A percentile compares a stretch with the other conserved stretches of the same genome.
phyloP scores from a whole-genome alignment of 164 flowering plant species.

The Buxus sempervirens region DNA sequence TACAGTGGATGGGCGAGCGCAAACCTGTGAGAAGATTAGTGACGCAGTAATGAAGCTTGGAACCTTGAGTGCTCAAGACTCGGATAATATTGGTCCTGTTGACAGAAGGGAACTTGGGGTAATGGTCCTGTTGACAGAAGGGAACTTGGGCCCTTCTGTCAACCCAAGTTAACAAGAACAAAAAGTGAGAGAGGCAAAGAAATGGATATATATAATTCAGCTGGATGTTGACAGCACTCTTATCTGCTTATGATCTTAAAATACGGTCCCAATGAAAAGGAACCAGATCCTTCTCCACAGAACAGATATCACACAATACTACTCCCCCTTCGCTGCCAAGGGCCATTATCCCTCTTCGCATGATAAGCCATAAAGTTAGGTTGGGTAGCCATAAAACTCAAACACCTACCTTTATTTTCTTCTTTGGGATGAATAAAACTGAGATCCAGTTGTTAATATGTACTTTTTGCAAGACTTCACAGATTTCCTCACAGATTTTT shows the following conservation, averaged over 20 bases:
- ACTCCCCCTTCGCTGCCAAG: not conserved
- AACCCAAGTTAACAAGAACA: no score
- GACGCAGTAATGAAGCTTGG: no score
- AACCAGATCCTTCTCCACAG: conserved; percentile 7
- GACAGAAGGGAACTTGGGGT: no score
- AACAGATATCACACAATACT: conserved; percentile 4
- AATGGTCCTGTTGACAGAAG: no score
- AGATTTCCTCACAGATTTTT: not conserved
- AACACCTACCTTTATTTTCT: no score
- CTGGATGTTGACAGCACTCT: not conserved
- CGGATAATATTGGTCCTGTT: no score
- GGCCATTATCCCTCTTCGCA: not conserved
- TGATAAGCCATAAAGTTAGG: not conserved
- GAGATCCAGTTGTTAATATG: not conserved
- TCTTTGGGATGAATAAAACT: no score
- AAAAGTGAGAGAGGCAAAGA: no score
- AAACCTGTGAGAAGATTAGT: no score
- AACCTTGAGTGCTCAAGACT: no score
- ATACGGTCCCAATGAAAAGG: not conserved
- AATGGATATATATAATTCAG: not conserved
- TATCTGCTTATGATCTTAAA: not conserved
- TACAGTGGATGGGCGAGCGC: no score
- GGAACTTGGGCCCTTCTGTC: no score
- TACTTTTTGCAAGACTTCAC: not conserved
- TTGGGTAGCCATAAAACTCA: not conserved